Base-by-base conservation (phyloP, 345 rosid species). In the Alliaria petiolata region DNA sequence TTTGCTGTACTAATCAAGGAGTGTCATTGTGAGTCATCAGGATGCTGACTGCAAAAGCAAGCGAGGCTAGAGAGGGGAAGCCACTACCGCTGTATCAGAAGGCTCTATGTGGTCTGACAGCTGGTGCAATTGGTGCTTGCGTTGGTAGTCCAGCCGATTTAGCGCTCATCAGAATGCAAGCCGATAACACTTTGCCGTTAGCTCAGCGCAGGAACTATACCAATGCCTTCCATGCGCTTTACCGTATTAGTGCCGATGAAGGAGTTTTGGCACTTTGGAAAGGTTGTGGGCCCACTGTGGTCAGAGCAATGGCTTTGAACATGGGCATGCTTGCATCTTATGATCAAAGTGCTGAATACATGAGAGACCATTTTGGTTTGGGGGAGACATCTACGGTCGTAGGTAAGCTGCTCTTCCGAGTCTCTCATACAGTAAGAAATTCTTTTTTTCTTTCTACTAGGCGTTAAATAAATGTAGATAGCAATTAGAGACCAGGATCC, bases 281-380 rank as follows among this genome's bases (percentile, higher is more conserved):
- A 86, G 99, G 99, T 43, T 97, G 98, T 59, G 99, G 98, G 17
- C 99, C 99, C 2, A 95, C 99, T 42, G 99, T 95, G 13, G 98
- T 95, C 60, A 88, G 99, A 76, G 99, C 99, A 8, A 95, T 95
- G 99, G 99, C 99, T 22, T 80, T 95, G 88, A 95, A 95, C 86
- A 95, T 89, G 99, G 99, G 99, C 60, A 92, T 95, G 99, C 99
- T 91, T 86, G 99, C 99, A 33, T 95, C 99, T 55, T 95, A 95
- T 64, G 99, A 91, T 77, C 99, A 95, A 76, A 84, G 84, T 87
- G 96, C 91, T 58, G 99, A 95, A 73, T 85, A 91, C 70, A 87
- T 79, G 85, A 91, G 81, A 80, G 99, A 92, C 78, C 62, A 83
- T 25, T 79, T 87, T 65, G 95, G 95, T 55, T 46, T 85, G 5